Base-by-base conservation (phyloP, 2,329 filamentous ascomycete species). In the Helicocarpus griseus region DNA sequence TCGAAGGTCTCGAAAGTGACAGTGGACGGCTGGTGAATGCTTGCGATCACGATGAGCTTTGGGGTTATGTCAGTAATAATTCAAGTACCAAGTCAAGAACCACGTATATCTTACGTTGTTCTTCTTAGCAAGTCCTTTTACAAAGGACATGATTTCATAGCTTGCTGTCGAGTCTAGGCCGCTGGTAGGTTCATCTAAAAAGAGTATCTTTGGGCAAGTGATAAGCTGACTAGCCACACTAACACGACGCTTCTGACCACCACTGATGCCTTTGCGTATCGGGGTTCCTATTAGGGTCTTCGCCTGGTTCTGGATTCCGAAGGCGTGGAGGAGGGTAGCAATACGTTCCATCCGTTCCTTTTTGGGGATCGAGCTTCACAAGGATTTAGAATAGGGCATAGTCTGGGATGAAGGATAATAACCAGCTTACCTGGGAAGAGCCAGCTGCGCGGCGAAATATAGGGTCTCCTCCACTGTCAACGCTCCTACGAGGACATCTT, bases 1-100 rank as follows among this genome's bases (percentile, higher is more conserved):
- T 94, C 87, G 58, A 94, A 94, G 11, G 89, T 78, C 55, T 84
- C 77, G 60, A 89, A 94, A 0, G 86, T 90, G 0, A 82, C 78
- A 0, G 86, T 87, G 0, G 87, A 91, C 0, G 89, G 89, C 63
- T 94, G 89, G 64, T 94, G 89, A 55, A 94, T 93, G 36, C 85
- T 88, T 3, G 85, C 85, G 53, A 94, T 82, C 28, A 93, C 81
- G 53, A 93, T 81, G 54, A 93, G 74, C 80, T 85, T 53, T 47
- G 48, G 31, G 29, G 33, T 39, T 4, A n/a, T n/a, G 36, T 44
- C 29, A 48, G 22, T 29, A 21, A 7, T 11, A 17, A 9, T 13
- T 3, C 17, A 26, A 7, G 5, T 56, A 19, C 56, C 49, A 5
- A 48, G 47, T 35, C 6, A 4, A 22, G 35, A 21, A 33, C 35